phyloP scores from a whole-genome alignment of 169 alveolate species.

The Cryptosporidium andersoni region DNA sequence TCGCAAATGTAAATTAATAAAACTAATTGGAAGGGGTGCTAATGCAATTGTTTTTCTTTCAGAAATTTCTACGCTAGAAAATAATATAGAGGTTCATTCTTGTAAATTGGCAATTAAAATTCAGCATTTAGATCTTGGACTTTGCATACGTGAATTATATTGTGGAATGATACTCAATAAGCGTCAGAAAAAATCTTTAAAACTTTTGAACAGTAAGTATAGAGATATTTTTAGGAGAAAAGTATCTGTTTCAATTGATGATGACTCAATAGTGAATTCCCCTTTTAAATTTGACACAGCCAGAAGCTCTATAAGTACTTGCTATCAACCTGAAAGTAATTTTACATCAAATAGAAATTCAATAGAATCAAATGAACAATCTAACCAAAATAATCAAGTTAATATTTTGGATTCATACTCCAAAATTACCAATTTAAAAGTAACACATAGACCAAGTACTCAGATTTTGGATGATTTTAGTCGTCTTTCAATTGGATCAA shows the following conservation, averaged over 20 bases:
- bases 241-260: background rate
- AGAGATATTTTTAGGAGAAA: background rate
- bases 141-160: conserved; percentile 41
- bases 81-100: conserved; percentile 12
- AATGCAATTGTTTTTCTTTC: conserved; percentile 67
- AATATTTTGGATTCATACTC: background rate
- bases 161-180: conserved; percentile 41
- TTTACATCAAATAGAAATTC: conserved; percentile 48
- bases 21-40: conserved; percentile 64
- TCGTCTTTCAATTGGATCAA: conserved; percentile 31
- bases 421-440: conserved; percentile 18
- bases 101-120: conserved; percentile 34
- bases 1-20: conserved; percentile 29
- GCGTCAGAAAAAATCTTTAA: conserved; percentile 18
- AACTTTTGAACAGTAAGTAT: background rate
- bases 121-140: conserved; percentile 65
- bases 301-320: conserved; percentile 63
- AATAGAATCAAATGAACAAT: conserved; percentile 1
- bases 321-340: conserved; percentile 43
- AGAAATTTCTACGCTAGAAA: conserved; percentile 47
- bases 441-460: conserved; percentile 9
- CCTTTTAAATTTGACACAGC: conserved; percentile 20
- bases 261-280: background rate
- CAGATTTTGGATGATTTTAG: background rate
- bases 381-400: background rate